Base-by-base conservation (phyloP, 106 monocot genomes). In the Acanthochlamys bracteata region DNA sequence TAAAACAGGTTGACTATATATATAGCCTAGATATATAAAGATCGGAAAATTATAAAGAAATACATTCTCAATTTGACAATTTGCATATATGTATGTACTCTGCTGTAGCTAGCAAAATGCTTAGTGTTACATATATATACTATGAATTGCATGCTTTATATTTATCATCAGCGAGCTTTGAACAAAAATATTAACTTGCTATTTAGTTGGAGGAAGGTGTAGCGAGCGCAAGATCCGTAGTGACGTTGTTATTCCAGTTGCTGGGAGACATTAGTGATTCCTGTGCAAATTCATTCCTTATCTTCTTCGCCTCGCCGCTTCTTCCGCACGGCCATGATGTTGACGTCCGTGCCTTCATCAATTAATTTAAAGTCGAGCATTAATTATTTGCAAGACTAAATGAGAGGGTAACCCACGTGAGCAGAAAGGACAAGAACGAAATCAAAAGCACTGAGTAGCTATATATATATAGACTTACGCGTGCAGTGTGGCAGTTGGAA, bases 141-240 rank as follows among this genome's bases (percentile, higher is more conserved):
- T n/a, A n/a, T n/a, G n/a, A n/a, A n/a, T n/a, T n/a, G n/a, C n/a
- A n/a, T n/a, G n/a, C n/a, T n/a, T n/a, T n/a, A n/a, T n/a, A n/a
- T n/a, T n/a, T n/a, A n/a, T n/a, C n/a, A n/a, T n/a, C n/a, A n/a
- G 33, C 33, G 6, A 6, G 4, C 33, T 6, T 33, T 33, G 33
- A 33, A 33, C 1, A 33, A 33, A 33, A 33, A 33, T 33, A 33
- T 33, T 6, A 33, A 33, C 33, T 1, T 33, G 33, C 6, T 3
- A 33, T 1, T 33, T 60, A 60, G 62, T 13, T 62, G 41, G 59
- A 57, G 56, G 63, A 71, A n/a, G 78, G 83, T 11, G 72, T 72
- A 13, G 78, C 84, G 60, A 79, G 69, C 19, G 79, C 75, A 15
- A 73, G 70, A 60, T 76, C 79, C 16, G 84, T 83, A 59, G 68